Evolutionary conservation across 345 rosid genomes (phyloP).

Genomic region (Eucalyptus marginata): DNA sequence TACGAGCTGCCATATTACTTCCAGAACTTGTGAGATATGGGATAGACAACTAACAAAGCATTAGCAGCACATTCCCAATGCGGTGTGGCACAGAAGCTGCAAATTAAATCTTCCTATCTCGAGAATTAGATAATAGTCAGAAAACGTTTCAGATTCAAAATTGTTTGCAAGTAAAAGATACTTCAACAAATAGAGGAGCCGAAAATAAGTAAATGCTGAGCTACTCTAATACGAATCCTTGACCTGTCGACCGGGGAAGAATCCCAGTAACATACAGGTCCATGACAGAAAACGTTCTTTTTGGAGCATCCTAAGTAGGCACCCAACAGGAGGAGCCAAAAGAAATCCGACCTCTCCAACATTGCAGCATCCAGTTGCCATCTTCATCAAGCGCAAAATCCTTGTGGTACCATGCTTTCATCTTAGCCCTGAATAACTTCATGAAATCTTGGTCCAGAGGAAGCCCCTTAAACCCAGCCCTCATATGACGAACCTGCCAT

Average conservation of each 20-base stretch:
- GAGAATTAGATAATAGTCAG: neutral
- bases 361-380: slow-evolving; percentile 66
- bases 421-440: slow-evolving; percentile 9
- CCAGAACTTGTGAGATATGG: no score
- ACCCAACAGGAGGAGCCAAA: slow-evolving; percentile 62
- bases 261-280: neutral
- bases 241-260: neutral
- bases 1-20: no score
- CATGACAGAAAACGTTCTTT: neutral
- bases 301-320: slow-evolving; percentile 14
- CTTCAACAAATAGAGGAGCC: neutral
- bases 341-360: slow-evolving; percentile 82
- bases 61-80: no score
- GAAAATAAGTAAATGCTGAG: neutral
- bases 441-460: slow-evolving; percentile 32
- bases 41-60: no score
- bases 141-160: neutral
- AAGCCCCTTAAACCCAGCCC: slow-evolving; percentile 65
- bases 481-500: slow-evolving; percentile 52
- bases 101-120: neutral
- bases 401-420: slow-evolving; percentile 44
- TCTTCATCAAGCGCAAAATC: slow-evolving; percentile 67
- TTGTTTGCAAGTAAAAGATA: neutral
- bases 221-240: neutral
- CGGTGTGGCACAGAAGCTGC: neutral